phyloP scores from a whole-genome alignment of 192 early-diverging fungal genomes.

The Neocallimastix lanati region DNA sequence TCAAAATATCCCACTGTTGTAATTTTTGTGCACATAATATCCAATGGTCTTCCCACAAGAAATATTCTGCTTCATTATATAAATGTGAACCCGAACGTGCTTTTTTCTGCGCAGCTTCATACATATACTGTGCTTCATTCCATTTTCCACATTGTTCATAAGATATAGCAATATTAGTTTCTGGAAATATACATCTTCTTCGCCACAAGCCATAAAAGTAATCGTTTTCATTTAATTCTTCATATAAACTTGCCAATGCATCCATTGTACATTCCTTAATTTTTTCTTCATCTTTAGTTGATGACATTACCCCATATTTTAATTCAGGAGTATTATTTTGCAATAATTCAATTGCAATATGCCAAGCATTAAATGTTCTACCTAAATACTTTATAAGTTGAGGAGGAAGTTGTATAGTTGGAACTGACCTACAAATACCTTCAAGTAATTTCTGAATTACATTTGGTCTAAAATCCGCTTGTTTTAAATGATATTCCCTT shows the following conservation, averaged over 20 bases:
- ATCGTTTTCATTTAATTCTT: conserved; percentile 67
- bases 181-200: conserved; percentile 49
- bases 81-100: conserved; percentile 65
- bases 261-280: conserved; percentile 78
- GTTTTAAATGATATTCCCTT: conserved; percentile 74
- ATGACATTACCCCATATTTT: conserved; percentile 20
- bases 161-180: conserved; percentile 91
- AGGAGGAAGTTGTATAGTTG: conserved; percentile 66
- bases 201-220: conserved; percentile 88
- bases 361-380: conserved; percentile 84
- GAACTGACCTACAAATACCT: conserved; percentile 54
- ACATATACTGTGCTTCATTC: conserved; percentile 73
- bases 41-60: conserved; percentile 97
- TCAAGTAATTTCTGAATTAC: conserved; percentile 84
- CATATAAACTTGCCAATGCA: conserved; percentile 71
- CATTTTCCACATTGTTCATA: conserved; percentile 89
- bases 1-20: conserved; percentile 94
- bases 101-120: conserved; percentile 84
- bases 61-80: conserved; percentile 88
- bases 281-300: conserved; percentile 70
- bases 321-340: conserved; percentile 34
- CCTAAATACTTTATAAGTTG: conserved; percentile 85
- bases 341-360: conserved; percentile 66
- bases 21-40: conserved; percentile 69
- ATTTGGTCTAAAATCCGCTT: conserved; percentile 69